Conservation (phyloP, 208 protist species). For the Acanthamoeba triangularis region DNA sequence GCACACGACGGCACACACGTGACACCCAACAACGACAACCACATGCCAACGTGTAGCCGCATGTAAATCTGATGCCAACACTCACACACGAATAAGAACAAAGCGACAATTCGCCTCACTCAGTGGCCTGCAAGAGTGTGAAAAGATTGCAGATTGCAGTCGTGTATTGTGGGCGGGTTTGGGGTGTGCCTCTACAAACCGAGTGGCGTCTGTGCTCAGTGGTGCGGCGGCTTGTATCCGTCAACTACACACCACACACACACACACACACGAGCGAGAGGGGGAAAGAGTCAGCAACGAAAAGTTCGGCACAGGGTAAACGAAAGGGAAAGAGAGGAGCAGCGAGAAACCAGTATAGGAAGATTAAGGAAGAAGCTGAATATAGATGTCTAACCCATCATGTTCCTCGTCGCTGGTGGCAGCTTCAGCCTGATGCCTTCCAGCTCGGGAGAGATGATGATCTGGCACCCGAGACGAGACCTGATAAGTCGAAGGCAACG, state of each 20-base stretch:
- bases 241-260: background rate
- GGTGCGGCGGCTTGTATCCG: background rate
- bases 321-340: no score
- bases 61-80: no score
- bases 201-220: background rate
- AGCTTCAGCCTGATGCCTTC: constrained; percentile 82
- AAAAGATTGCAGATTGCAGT: no score
- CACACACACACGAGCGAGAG: background rate
- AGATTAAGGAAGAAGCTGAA: background rate
- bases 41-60: no score
- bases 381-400: constrained; percentile 42
- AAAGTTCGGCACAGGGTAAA: background rate
- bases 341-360: background rate
- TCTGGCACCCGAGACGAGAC: constrained; percentile 86
- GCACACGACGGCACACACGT: background rate
- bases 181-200: background rate
- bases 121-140: no score
- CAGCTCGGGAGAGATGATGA: constrained; percentile 82
- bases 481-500: constrained; percentile 28
- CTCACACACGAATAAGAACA: no score
- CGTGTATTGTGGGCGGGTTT: no score
- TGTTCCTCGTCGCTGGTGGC: constrained; percentile 83
- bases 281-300: no score
- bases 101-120: no score
- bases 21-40: no score